Base-by-base conservation (phyloP, 495 filamentous ascomycete species). In the Lichenothelia convexa region DNA sequence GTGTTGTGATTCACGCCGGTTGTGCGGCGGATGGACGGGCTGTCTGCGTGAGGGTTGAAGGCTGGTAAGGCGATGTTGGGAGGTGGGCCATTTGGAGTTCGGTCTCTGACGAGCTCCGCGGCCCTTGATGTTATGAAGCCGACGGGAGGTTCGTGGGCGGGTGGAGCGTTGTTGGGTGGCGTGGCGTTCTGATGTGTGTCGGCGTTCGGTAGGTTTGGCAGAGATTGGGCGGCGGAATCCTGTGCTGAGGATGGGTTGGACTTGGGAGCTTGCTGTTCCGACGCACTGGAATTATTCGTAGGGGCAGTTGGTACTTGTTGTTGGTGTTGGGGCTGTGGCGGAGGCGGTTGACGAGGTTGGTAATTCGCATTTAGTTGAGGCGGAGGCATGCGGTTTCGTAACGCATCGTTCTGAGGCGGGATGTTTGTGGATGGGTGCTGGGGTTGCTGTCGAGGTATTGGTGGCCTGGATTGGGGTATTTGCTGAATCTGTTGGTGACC, bases 1-100 rank as follows among this genome's bases (percentile, higher is more conserved):
- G 71, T 76, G 18, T 60, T 72, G 45, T 89, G 80, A 44, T 93
- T 83, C 32, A 94, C 66, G n/a, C 85, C 85, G 0, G 78, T 75
- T 3, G 86, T 93, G 48, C 87, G 84, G 21, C 80, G 75, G 40
- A 93, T 87, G 0, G 81, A 84, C 0, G 85, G 81, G 42, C 78
- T 85, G 44, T 92, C 83, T 3, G 73, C 65, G 38, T 76, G 70
- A 2, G 83, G 83, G 49, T 94, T 80, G 55, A 93, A 94, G 33
- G 62, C 60, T 3, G 70, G 67, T 5, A 65, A 65, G 12, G 70
- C 61, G 4, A 56, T 35, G 2, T 52, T 52, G 9, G 46, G 49
- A 13, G 53, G 41, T 21, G 42, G 43, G 1, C 37, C n/a, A 8
- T 39, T 36, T 3, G 46, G 42, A 20, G 45, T 7, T 4, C 50